Evolutionary conservation across 2,329 filamentous ascomycete genomes (phyloP).

Genomic region (Scedosporium minutisporum): DNA sequence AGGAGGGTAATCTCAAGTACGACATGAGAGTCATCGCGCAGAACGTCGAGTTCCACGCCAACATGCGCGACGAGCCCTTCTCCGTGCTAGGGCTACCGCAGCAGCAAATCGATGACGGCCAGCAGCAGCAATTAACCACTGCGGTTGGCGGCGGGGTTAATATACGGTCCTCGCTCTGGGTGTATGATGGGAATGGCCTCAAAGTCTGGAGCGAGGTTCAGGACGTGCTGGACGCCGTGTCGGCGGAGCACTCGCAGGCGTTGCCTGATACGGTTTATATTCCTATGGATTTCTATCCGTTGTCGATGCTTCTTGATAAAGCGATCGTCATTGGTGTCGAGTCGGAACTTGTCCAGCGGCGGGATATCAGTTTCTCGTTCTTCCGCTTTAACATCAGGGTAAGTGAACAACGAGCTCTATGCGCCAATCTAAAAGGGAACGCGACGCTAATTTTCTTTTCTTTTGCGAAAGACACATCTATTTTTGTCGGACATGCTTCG

Average conservation of each 20-base stretch:
- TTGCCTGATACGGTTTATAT: slow-evolving; percentile 67
- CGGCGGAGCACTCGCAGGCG: slow-evolving; percentile 56
- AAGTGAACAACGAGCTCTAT: slow-evolving; percentile 24
- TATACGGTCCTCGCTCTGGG: slow-evolving; percentile 82
- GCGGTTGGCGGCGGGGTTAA: slow-evolving; percentile 12
- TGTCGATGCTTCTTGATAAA: slow-evolving; percentile 80
- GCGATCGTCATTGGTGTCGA: slow-evolving; percentile 86
- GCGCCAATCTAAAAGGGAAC: not conserved
- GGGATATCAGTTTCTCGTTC: slow-evolving; percentile 84
- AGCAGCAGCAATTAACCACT: not conserved
- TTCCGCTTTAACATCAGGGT: slow-evolving; percentile 82
- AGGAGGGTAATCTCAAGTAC: slow-evolving; percentile 81
- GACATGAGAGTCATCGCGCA: slow-evolving; percentile 96
- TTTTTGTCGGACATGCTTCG: slow-evolving; percentile 84
- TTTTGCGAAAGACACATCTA: slow-evolving; percentile 61
- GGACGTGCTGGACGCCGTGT: slow-evolving; percentile 66
- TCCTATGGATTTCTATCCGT: slow-evolving; percentile 87
- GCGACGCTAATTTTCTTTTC: not conserved
- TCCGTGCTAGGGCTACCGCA: slow-evolving; percentile 16
- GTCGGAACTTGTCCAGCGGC: slow-evolving; percentile 82
- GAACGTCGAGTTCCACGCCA: slow-evolving; percentile 89
- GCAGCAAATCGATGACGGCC: not conserved
- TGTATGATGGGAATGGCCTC: slow-evolving; percentile 80
- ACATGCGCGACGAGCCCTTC: slow-evolving; percentile 74
- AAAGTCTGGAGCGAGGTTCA: slow-evolving; percentile 84